Base-by-base conservation (phyloP, 2,329 filamentous ascomycete genomes). In the Pseudogymnoascus sp. region DNA sequence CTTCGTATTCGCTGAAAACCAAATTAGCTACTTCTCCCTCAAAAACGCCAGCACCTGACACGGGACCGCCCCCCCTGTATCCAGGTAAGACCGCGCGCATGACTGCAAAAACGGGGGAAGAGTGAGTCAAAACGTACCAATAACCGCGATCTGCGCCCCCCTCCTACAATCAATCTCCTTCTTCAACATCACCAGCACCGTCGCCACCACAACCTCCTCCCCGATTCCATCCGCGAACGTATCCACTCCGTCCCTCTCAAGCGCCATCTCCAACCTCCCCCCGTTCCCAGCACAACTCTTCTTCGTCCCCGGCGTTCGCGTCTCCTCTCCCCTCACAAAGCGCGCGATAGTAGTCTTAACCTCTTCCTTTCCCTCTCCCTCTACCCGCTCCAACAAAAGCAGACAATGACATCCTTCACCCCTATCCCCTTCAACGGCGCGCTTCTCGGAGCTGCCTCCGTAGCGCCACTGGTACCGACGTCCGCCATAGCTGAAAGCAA, bases 101-200 rank as follows among this genome's bases (percentile, higher is more conserved):
- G 2, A 21, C 21, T n/a, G 18, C 21, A 3, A 45, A 23, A 23
- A 6, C 12, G 6, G 14, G 23, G 5, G 8, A 36, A 14, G 34
- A 36, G 12, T 36, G 34, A 36, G 1, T 29, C 14, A 57, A 12
- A 18, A 57, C 47, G n/a, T 57, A 57, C 47, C 47, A 31, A 57
- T 57, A 18, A 57, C 7, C 1, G 47, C 47, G 2, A 57, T 57
- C 47, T 57, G 47, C 47, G 7, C 10, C 1, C n/a, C 26, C n/a
- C 47, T 57, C n/a, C 2, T 10, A 1, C 47, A 3, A 71, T 88
- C 85, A 60, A 86, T 75, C 77, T 88, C 86, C 73, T 82, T 84
- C 79, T 88, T 87, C 68, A 88, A 71, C 84, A 88, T 86, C 14
- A 80, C 73, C 63, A 88, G 68, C 64, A 80, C 84, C 14, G 81